phyloP scores from a whole-genome alignment of 371 early-diverging fungal genomes.

The Rhizopus sp. region DNA sequence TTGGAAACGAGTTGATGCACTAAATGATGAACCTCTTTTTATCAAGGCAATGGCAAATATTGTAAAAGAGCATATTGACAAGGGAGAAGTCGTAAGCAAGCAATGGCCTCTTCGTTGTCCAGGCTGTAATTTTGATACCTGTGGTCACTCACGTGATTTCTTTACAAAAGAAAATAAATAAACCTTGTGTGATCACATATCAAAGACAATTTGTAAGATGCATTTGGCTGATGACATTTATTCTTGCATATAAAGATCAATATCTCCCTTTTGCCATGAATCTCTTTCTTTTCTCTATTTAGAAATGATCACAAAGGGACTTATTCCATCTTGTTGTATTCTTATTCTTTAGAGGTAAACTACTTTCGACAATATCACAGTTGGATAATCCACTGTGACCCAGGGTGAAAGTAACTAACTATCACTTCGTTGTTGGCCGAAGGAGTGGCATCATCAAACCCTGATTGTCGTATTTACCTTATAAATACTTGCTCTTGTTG shows the following conservation, averaged over 20 bases:
- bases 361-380: constrained; percentile 1
- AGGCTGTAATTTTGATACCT: constrained; percentile 73
- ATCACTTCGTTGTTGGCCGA: no score
- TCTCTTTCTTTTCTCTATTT: no score
- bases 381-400: constrained; percentile 74
- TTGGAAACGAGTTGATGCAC: constrained; percentile 84
- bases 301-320: no score
- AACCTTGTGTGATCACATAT: not conserved
- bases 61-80: constrained; percentile 77
- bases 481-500: no score
- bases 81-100: constrained; percentile 49
- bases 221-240: no score
- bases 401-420: constrained; percentile 22
- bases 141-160: constrained; percentile 69
- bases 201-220: no score
- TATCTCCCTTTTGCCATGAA: no score
- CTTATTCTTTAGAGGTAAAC: no score
- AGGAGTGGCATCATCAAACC: no score
- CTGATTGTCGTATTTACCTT: no score
- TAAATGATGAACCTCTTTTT: constrained; percentile 90
- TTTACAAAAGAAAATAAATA: constrained; percentile 29
- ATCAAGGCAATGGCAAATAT: constrained; percentile 87
- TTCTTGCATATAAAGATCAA: no score
- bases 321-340: no score
- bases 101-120: constrained; percentile 87